A percentile compares a stretch with the other conserved stretches of the same genome.
phyloP scores from a whole-genome alignment of 2,329 filamentous ascomycete genomes.

The Fusarium nisikadoi region DNA sequence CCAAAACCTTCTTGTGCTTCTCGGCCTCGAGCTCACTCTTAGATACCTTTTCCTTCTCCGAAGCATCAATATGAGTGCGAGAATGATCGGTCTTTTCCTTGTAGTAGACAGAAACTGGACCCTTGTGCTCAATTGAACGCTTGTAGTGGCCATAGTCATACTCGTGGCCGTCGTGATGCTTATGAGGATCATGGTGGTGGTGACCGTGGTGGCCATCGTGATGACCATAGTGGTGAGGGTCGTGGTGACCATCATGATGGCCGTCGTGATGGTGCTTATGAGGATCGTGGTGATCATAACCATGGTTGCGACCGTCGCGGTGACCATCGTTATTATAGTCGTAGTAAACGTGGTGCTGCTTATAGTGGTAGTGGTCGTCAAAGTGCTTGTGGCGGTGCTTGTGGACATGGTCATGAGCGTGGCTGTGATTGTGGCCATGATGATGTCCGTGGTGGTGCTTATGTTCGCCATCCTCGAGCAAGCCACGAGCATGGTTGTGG shows the following conservation, averaged over 20 bases:
- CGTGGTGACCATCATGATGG: background rate
- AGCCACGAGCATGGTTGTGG: background rate
- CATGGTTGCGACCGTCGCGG: background rate
- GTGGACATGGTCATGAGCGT: background rate
- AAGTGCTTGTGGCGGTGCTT: background rate
- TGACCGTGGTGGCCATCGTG: background rate
- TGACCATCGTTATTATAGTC: background rate
- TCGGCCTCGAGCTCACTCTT: background rate
- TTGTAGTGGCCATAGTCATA: background rate
- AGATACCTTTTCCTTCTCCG: background rate
- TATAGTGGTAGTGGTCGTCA: background rate
- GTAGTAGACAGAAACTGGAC: background rate
- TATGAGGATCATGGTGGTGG: background rate
- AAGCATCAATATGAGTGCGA: background rate
- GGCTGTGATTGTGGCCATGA: background rate
- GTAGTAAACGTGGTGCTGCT: background rate
- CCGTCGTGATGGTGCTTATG: background rate
- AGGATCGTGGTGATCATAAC: background rate
- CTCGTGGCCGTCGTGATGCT: background rate
- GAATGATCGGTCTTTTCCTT: background rate
- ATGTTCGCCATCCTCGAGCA: background rate
- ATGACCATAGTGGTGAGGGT: background rate
- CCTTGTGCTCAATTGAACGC: background rate
- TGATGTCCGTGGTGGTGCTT: constrained; percentile 3
- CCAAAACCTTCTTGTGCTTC: background rate